phyloP scores from a whole-genome alignment of 2,329 filamentous ascomycete genomes.

The Microdochium trichocladiopsis region DNA sequence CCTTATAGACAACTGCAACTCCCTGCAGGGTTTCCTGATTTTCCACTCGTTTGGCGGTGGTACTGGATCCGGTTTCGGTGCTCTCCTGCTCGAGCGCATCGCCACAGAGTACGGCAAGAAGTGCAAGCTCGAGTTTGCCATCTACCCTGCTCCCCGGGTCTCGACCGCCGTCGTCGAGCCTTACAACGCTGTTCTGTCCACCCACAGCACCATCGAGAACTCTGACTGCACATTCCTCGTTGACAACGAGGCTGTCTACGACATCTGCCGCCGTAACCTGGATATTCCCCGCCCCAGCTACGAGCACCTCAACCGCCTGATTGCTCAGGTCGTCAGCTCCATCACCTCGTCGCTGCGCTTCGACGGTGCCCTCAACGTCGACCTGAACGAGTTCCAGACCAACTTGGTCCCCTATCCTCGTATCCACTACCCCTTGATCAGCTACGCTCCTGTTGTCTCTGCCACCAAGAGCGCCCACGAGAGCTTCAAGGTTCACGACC shows the following conservation, averaged over 20 bases:
- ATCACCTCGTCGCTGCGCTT: slow-evolving; percentile 68
- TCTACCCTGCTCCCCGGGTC: slow-evolving; percentile 64
- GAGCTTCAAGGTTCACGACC: slow-evolving; percentile 78
- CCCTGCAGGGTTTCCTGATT: slow-evolving; percentile 65
- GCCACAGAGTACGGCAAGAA: slow-evolving; percentile 71
- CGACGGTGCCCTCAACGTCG: slow-evolving; percentile 66
- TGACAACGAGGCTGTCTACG: slow-evolving; percentile 69
- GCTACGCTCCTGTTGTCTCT: slow-evolving; percentile 65
- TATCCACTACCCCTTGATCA: slow-evolving; percentile 69
- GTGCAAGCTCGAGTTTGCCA: slow-evolving; percentile 69
- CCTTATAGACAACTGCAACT: slow-evolving; percentile 60
- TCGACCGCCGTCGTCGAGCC: slow-evolving; percentile 67
- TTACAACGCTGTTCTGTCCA: slow-evolving; percentile 68
- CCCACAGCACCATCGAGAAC: slow-evolving; percentile 71
- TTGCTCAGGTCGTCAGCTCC: slow-evolving; percentile 68
- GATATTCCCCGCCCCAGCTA: slow-evolving; percentile 63
- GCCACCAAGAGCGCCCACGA: slow-evolving; percentile 75
- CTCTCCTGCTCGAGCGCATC: slow-evolving; percentile 64
- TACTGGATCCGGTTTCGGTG: slow-evolving; percentile 66
- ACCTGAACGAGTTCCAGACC: slow-evolving; percentile 73
- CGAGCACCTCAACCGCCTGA: slow-evolving; percentile 66
- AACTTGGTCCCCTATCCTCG: slow-evolving; percentile 68
- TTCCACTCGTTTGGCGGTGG: slow-evolving; percentile 71
- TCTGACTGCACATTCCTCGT: slow-evolving; percentile 74
- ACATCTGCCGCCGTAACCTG: slow-evolving; percentile 66